phyloP scores from a whole-genome alignment of 768 basidiomycete genomes.

The Mycena belliarum region DNA sequence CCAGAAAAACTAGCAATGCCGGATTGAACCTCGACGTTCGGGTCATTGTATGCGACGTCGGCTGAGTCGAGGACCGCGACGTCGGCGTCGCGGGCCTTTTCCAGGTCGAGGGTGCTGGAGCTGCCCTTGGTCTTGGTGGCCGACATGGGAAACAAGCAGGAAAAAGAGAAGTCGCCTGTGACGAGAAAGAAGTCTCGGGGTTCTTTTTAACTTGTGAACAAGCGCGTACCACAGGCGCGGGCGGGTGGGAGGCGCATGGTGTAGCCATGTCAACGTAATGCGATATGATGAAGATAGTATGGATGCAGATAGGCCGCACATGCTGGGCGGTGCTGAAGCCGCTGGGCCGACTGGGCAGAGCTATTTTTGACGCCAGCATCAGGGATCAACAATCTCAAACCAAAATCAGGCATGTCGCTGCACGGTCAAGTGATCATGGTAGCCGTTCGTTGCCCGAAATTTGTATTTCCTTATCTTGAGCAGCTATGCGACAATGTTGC shows the following conservation, averaged over 20 bases:
- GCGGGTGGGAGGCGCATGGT: not conserved
- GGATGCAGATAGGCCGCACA: not conserved
- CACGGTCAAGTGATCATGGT: too few species aligned
- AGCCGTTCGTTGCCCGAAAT: too few species aligned
- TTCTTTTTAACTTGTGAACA: conserved; percentile 2
- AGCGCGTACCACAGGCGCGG: not conserved
- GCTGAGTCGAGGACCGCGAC: conserved; percentile 15
- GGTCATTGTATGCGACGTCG: conserved; percentile 32
- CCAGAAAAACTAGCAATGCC: conserved; percentile 26
- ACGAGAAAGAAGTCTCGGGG: too few species aligned
- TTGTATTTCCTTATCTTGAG: too few species aligned
- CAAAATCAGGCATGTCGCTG: not conserved
- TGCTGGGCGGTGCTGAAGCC: not conserved
- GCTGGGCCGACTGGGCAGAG: not conserved
- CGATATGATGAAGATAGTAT: not conserved
- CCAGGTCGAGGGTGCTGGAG: conserved; percentile 18
- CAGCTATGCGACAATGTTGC: too few species aligned
- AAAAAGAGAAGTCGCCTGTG: not conserved
- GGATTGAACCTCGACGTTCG: conserved; percentile 27
- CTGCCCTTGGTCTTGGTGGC: conserved; percentile 11
- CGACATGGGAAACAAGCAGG: conserved; percentile 13
- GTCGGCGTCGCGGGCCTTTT: conserved; percentile 5
- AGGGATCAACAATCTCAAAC: conserved; percentile 1
- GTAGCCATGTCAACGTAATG: not conserved
- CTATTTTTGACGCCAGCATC: not conserved